These are phyloP conservation scores for Xylaria sp. DNA, from an alignment of 2,329 filamentous ascomycete genomes.

Conservation along the genomic window DNA sequence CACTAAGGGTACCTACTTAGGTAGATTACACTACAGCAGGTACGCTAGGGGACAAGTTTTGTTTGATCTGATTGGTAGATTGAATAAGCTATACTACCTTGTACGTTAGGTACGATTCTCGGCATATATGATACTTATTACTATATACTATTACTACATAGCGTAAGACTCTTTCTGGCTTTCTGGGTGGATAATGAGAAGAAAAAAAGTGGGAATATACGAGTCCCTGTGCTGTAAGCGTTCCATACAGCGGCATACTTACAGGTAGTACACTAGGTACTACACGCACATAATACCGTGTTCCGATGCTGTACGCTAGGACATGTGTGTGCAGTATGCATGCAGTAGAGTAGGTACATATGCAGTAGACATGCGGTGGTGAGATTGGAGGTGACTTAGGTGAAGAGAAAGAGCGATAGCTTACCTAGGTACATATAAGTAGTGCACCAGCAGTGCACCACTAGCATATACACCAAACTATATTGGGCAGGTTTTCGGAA, in stretches of 20 bases:
- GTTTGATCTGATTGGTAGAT: background rate
- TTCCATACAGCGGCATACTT: background rate
- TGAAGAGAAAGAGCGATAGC: conserved; percentile 1
- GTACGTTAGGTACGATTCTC: background rate
- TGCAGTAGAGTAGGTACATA: too few relatives aligned
- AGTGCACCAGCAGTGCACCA: background rate
- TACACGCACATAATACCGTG: background rate
- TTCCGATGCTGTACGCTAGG: background rate
- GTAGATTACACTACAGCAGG: background rate
- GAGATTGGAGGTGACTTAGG: conserved; percentile 1
- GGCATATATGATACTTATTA: background rate
- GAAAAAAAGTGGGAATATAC: too few relatives aligned
- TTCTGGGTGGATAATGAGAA: too few relatives aligned
- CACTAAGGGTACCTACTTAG: conserved; percentile 9
- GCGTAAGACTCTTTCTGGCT: too few relatives aligned
- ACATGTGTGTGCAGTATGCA: background rate
- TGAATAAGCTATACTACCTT: background rate
- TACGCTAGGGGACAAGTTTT: background rate
- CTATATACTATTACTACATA: too few relatives aligned
- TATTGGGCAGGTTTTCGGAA: conserved; percentile 20
- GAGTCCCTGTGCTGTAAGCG: background rate
- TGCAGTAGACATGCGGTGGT: background rate
- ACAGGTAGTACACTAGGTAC: background rate
- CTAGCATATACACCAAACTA: background rate
- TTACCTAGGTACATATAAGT: background rate